Conservation (phyloP, 2,329 filamentous ascomycete species). For the Talaromyces sp. region DNA sequence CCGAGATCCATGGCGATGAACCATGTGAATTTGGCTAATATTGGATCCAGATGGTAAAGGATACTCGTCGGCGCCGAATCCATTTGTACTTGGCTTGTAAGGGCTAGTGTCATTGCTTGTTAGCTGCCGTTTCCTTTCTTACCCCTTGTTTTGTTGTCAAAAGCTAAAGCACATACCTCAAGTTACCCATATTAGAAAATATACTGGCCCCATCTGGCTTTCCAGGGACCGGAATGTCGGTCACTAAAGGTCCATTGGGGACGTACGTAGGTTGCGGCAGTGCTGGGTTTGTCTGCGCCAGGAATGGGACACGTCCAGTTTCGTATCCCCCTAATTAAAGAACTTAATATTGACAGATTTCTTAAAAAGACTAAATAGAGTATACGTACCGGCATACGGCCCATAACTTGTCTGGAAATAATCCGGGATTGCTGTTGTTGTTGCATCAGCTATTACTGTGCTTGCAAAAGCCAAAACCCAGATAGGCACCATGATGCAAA, state of each 20-base stretch:
- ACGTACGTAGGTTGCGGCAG: constrained; percentile 58
- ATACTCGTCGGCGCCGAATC: constrained; percentile 71
- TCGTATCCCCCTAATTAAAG: constrained; percentile 20
- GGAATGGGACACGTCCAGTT: constrained; percentile 65
- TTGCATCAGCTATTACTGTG: not conserved
- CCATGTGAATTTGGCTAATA: constrained; percentile 67
- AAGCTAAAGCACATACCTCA: constrained; percentile 36
- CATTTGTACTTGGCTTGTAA: constrained; percentile 59
- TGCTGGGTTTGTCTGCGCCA: constrained; percentile 66
- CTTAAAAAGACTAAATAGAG: not conserved
- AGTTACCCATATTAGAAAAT: constrained; percentile 65
- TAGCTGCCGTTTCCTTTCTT: not conserved
- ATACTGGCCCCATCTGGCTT: constrained; percentile 57
- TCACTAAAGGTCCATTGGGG: constrained; percentile 67
- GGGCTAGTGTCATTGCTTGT: constrained; percentile 38
- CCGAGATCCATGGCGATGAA: constrained; percentile 68
- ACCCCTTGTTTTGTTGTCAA: not conserved
- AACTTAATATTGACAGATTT: not conserved
- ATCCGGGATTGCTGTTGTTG: not conserved
- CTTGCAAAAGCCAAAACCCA: not conserved
- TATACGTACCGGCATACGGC: not conserved
- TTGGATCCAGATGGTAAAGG: constrained; percentile 62
- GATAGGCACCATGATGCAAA: not conserved
- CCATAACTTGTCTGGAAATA: not conserved
- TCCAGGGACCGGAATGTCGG: constrained; percentile 62